Percentiles rank a stretch among this genome's conserved stretches.
phyloP scores from a whole-genome alignment of 2,329 filamentous ascomycete genomes.

The Eutypa lata region DNA sequence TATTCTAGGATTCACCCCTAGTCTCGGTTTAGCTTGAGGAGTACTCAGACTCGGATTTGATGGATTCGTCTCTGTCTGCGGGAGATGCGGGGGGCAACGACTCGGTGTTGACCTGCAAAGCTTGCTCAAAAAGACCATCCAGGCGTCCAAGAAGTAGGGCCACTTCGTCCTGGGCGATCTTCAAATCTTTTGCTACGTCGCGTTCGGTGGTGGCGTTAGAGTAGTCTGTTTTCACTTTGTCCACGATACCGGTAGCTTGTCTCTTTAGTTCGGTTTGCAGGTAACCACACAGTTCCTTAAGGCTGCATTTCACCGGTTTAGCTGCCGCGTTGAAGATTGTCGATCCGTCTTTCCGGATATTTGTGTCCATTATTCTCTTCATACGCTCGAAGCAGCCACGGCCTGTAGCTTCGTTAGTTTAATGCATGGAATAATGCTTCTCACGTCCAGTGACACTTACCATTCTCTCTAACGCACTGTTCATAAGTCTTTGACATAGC shows the following conservation, averaged over 20 bases:
- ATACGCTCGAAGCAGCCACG: conserved; percentile 15
- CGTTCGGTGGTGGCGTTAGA: conserved; percentile 3
- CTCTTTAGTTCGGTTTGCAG: conserved; percentile 3
- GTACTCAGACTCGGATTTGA: background rate
- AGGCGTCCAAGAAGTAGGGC: conserved; percentile 5
- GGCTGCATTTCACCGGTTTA: background rate
- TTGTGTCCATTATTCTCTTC: conserved; percentile 3
- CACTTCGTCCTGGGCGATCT: conserved; percentile 3
- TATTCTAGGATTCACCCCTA: too few species aligned
- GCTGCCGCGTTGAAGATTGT: conserved; percentile 3
- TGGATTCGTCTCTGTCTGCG: background rate
- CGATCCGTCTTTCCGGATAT: conserved; percentile 1
- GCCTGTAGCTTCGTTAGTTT: conserved; percentile 6
- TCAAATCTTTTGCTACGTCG: conserved; percentile 1
- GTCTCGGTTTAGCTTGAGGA: too few species aligned
- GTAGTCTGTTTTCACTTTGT: conserved; percentile 11
- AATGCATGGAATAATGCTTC: background rate
- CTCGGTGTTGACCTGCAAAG: too few species aligned
- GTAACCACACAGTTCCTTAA: conserved; percentile 3
- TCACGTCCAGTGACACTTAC: conserved; percentile 1
- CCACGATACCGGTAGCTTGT: conserved; percentile 3
- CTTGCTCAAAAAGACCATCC: conserved; percentile 9
- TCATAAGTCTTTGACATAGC: conserved; percentile 7
- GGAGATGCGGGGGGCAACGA: background rate
- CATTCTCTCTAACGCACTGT: conserved; percentile 3